phyloP scores from a whole-genome alignment of 2,329 filamentous ascomycete species.

The Whalleya microplaca region DNA sequence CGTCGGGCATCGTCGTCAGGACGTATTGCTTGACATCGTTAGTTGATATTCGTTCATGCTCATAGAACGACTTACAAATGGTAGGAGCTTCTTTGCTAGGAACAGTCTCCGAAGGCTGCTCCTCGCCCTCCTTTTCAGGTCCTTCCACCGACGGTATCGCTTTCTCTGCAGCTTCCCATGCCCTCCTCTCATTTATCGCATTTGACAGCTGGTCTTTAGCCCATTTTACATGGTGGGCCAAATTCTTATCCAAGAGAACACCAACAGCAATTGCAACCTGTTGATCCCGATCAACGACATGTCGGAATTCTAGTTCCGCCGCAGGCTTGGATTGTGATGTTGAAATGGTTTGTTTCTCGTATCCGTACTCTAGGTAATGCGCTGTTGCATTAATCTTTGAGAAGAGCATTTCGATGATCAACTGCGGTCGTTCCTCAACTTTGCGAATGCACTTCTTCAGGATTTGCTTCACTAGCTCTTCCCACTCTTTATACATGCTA shows the following conservation, averaged over 20 bases:
- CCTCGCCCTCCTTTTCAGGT: conserved; percentile 35
- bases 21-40: conserved; percentile 54
- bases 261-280: conserved; percentile 82
- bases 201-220: conserved; percentile 71
- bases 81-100: conserved; percentile 48
- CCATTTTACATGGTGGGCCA: conserved; percentile 79
- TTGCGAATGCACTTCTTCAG: conserved; percentile 82
- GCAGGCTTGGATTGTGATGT: conserved; percentile 67
- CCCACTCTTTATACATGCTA: conserved; percentile 83
- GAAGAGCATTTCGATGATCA: conserved; percentile 91
- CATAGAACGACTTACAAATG: conserved; percentile 52
- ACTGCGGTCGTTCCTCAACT: conserved; percentile 80
- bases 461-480: conserved; percentile 84
- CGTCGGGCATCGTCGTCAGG: conserved; percentile 69
- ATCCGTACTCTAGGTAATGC: conserved; percentile 88
- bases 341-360: conserved; percentile 75
- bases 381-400: conserved; percentile 85
- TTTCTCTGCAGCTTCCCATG: conserved; percentile 75
- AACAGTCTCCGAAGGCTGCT: conserved; percentile 29
- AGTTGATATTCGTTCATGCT: conserved; percentile 27
- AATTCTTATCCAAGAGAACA: conserved; percentile 77
- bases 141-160: conserved; percentile 53
- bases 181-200: conserved; percentile 72
- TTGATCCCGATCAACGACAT: conserved; percentile 67
- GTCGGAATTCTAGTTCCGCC: conserved; percentile 82